phyloP scores from a whole-genome alignment of 345 rosid species.

The Limnanthes douglasii region DNA sequence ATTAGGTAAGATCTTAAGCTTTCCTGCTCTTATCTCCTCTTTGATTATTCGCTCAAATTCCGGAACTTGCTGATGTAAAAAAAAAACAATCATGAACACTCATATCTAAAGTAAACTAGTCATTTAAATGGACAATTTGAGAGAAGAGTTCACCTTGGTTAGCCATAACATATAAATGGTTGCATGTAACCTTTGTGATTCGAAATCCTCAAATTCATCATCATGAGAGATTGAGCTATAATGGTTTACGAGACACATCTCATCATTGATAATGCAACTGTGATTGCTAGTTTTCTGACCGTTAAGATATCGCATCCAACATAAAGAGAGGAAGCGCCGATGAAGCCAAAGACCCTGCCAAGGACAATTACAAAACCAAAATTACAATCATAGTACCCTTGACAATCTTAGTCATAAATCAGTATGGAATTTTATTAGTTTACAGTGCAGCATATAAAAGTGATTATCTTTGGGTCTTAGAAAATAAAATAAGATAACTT shows the following conservation, averaged over 20 bases:
- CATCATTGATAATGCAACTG: conserved; percentile 31
- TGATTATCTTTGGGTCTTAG: no score
- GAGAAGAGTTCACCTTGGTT: conserved; percentile 26
- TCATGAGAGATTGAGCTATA: conserved; percentile 37
- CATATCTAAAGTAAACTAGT: neutral
- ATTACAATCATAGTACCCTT: no score
- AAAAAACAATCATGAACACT: conserved; percentile 5
- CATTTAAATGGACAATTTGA: neutral
- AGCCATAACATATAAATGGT: conserved; percentile 54
- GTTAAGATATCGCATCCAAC: conserved; percentile 31
- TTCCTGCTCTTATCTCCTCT: conserved; percentile 26
- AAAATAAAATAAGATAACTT: no score
- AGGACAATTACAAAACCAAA: neutral
- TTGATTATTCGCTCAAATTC: conserved; percentile 18
- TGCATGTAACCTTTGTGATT: conserved; percentile 51
- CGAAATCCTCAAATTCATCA: conserved; percentile 41
- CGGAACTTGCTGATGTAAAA: conserved; percentile 33
- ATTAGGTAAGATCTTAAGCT: no score
- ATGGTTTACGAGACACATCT: conserved; percentile 34
- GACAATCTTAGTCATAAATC: no score
- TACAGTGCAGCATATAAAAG: no score
- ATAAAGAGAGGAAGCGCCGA: conserved; percentile 57
- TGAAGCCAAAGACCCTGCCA: conserved; percentile 79
- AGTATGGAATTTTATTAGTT: no score
- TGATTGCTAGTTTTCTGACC: conserved; percentile 9